Conservation (phyloP, 805 yeast genomes). For the Barnettozyma sucrosica region DNA sequence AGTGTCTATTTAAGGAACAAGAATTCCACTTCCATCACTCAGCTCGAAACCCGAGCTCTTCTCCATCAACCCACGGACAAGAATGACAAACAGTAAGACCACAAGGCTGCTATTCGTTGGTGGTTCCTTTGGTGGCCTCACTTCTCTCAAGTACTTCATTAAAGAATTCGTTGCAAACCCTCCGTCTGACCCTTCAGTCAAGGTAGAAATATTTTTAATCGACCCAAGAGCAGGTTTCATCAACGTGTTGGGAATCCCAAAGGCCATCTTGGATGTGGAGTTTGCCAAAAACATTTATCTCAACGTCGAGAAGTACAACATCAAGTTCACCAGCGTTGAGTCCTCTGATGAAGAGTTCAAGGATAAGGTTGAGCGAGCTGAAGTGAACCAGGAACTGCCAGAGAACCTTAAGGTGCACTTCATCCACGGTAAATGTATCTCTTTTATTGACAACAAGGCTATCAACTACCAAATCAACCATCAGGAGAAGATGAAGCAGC, state of each 20-base stretch:
- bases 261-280: slow-evolving; percentile 31
- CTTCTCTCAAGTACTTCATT: slow-evolving; percentile 26
- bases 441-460: slow-evolving; percentile 20
- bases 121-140: slow-evolving; percentile 33
- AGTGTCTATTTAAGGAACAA: not conserved
- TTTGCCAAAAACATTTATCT: slow-evolving; percentile 32
- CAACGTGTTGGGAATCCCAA: slow-evolving; percentile 36
- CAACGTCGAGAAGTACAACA: slow-evolving; percentile 24
- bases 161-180: slow-evolving; percentile 9
- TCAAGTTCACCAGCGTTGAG: slow-evolving; percentile 29
- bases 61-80: not conserved
- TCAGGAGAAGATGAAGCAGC: slow-evolving; percentile 21
- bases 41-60: not conserved
- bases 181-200: slow-evolving; percentile 1
- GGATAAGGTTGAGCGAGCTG: slow-evolving; percentile 5
- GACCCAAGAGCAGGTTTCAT: slow-evolving; percentile 39
- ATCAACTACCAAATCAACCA: slow-evolving; percentile 17
- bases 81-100: not conserved
- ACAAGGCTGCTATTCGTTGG: slow-evolving; percentile 23
- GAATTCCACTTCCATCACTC: not conserved
- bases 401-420: slow-evolving; percentile 15
- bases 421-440: slow-evolving; percentile 22
- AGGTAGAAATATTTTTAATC: slow-evolving; percentile 28
- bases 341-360: slow-evolving; percentile 29
- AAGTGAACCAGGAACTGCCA: slow-evolving; percentile 10